Conservation (phyloP, 2,329 filamentous ascomycete species). For the Chrysosporium keratinophilum region DNA sequence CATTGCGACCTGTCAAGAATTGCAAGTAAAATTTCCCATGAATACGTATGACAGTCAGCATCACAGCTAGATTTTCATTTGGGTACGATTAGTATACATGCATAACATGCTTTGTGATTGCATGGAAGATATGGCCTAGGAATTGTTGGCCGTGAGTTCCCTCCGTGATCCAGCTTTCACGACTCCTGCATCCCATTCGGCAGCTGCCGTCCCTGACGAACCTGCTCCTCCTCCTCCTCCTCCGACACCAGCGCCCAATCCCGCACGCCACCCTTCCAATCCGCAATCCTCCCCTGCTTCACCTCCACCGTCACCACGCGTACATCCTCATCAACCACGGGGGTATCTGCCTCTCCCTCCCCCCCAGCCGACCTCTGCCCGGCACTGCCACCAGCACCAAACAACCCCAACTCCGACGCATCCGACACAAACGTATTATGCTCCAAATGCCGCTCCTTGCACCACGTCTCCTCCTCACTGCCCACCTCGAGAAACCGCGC, state of each 20-base stretch:
- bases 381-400: slow-evolving; percentile 25
- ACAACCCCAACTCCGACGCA: slow-evolving; percentile 36
- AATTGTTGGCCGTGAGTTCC: too few relatives aligned
- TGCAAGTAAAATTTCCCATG: too few relatives aligned
- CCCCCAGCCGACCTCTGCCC: slow-evolving; percentile 29
- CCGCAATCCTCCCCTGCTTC: slow-evolving; percentile 74
- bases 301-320: slow-evolving; percentile 79
- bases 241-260: slow-evolving; percentile 52
- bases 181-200: neutral
- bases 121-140: too few relatives aligned
- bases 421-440: slow-evolving; percentile 75
- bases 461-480: slow-evolving; percentile 75
- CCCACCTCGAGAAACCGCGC: slow-evolving; percentile 63
- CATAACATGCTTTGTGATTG: too few relatives aligned
- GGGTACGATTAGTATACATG: too few relatives aligned
- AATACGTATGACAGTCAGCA: too few relatives aligned
- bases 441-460: slow-evolving; percentile 69
- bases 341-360: slow-evolving; percentile 45
- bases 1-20: too few relatives aligned
- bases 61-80: too few relatives aligned
- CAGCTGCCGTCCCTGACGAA: neutral
- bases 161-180: too few relatives aligned
- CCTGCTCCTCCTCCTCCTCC: slow-evolving; percentile 21
- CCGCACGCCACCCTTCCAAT: slow-evolving; percentile 88
- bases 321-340: slow-evolving; percentile 56